Conservation (phyloP, 106 monocot species). For the Dendrobium nobile region DNA sequence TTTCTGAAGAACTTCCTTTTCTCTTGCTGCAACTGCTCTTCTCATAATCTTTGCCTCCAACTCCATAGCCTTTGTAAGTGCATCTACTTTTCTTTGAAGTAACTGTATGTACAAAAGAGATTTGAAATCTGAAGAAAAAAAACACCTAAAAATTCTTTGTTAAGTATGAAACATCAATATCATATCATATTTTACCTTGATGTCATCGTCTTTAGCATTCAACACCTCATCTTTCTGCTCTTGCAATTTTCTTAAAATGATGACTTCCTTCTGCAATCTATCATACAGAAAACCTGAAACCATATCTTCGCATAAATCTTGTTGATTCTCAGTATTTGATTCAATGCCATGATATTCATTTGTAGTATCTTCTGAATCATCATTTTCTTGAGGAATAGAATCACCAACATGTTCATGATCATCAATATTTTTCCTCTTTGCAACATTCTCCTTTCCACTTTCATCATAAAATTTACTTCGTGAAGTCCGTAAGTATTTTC, state of each 20-base stretch:
- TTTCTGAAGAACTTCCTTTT: constrained; percentile 20
- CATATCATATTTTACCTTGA: constrained; percentile 28
- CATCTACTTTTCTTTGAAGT: constrained; percentile 27
- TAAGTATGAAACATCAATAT: neutral
- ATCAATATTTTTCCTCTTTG: constrained; percentile 7
- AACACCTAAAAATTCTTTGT: neutral
- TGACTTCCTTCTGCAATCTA: constrained; percentile 37
- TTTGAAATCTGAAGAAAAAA: neutral
- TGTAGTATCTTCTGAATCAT: constrained; percentile 5
- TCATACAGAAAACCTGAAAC: constrained; percentile 51
- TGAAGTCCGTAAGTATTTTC: constrained; percentile 27
- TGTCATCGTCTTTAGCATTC: constrained; percentile 33
- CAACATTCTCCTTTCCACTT: constrained; percentile 30
- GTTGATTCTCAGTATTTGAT: neutral
- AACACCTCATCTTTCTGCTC: constrained; percentile 24
- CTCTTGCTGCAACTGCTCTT: constrained; percentile 21
- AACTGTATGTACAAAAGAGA: constrained; percentile 14
- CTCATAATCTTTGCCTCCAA: constrained; percentile 31
- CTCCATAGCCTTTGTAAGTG: constrained; percentile 26
- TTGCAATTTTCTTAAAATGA: constrained; percentile 29
- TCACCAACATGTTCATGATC: neutral
- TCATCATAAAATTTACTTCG: constrained; percentile 29
- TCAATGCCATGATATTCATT: neutral
- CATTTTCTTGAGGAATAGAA: neutral
- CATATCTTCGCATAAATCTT: constrained; percentile 17